Base-by-base conservation (phyloP, 345 rosid species). In the Acer campestre region DNA sequence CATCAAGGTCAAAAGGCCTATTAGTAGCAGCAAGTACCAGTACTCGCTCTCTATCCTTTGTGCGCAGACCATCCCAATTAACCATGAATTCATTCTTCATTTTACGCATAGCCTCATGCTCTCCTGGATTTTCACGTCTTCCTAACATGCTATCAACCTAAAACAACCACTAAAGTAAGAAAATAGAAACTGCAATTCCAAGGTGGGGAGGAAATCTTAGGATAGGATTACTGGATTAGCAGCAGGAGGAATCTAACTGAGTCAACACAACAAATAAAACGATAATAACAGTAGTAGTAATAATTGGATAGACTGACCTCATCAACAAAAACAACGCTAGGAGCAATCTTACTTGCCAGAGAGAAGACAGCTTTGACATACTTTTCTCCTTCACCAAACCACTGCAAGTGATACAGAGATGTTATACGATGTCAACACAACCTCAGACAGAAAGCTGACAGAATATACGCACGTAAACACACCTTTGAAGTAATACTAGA, bases 381-480 rank as follows among this genome's bases (percentile, higher is more conserved):
- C 86, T 97, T 97, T 83, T 97, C 99, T 56, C 98, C 99, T 88
- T 97, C 98, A 77, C 99, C 99, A 88, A 97, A 97, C 99, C 98
- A 97, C 99, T 97, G 93, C 88, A 92, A 42, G 46, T 42, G 46
- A 77, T 42, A 75, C 42, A 79, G 35, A 67, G 10, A 20, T 62
- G 66, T 75, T 68, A 76, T 58, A 59, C 18, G 16, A 66, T 40
- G 20, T 73, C 62, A 25, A 79, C 48, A 55, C n/a, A 42, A 31
- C 42, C 70, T 69, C 16, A 38, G 64, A 40, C 18, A 55, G 71
- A 55, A 25, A 46, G 65, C 20, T 23, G 38, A 61, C 35, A 23
- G 71, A 66, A 40, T 17, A 7, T 29, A 72, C 31, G 20, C 56
- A 65, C 29, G 25, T 62, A 53, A 42, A n/a, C 40, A 8, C 75